phyloP scores from a whole-genome alignment of 116 monocot species.

The Cymodocea nodosa region DNA sequence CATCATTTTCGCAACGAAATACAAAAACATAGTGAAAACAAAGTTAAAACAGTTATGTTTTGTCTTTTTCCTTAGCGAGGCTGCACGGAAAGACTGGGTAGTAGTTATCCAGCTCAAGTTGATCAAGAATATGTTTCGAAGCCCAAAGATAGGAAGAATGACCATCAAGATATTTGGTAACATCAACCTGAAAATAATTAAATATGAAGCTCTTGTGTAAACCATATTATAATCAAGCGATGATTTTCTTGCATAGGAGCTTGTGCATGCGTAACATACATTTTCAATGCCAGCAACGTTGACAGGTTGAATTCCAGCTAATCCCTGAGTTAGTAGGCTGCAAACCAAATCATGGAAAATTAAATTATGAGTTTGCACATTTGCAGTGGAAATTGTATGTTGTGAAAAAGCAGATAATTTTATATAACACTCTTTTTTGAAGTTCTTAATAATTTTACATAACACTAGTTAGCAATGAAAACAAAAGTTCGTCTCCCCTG shows the following conservation, averaged over 20 bases:
- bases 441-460: too few relatives aligned
- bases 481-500: neutral
- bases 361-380: neutral
- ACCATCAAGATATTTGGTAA: slow-evolving; percentile 60
- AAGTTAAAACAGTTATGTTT: too few relatives aligned
- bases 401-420: too few relatives aligned
- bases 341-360: slow-evolving; percentile 6
- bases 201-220: neutral
- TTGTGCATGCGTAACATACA: slow-evolving; percentile 22
- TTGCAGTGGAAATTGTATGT: too few relatives aligned
- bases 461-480: too few relatives aligned
- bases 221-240: neutral
- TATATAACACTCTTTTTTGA: too few relatives aligned
- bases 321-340: slow-evolving; percentile 87
- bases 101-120: slow-evolving; percentile 74
- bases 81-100: slow-evolving; percentile 53
- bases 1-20: too few relatives aligned
- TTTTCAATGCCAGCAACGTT: slow-evolving; percentile 85
- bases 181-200: slow-evolving; percentile 60
- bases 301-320: slow-evolving; percentile 94
- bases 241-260: too few relatives aligned
- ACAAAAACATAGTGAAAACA: too few relatives aligned
- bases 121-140: slow-evolving; percentile 41
- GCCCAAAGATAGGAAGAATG: slow-evolving; percentile 72
- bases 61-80: neutral